Evolutionary conservation across 495 filamentous ascomycete species (phyloP).

Genomic region (Glutinoglossum americanum): DNA sequence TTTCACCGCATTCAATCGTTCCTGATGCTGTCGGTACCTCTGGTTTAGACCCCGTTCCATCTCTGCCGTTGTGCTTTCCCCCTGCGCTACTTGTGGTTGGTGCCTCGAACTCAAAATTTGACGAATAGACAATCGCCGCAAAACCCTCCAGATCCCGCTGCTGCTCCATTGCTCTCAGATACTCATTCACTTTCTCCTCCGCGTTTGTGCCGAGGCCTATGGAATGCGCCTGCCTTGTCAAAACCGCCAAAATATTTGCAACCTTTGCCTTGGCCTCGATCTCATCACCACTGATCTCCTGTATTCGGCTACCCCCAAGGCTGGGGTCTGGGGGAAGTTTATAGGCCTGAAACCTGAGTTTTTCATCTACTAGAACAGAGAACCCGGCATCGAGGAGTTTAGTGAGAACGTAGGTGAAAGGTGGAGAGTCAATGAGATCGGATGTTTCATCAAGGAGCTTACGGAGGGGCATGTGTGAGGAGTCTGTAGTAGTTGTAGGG

Average conservation of each 20-base stretch:
- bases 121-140: constrained; percentile 6
- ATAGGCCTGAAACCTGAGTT: constrained; percentile 58
- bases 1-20: not conserved
- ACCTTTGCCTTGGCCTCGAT: constrained; percentile 39
- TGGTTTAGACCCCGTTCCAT: not conserved
- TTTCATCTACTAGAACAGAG: constrained; percentile 54
- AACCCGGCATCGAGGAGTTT: constrained; percentile 75
- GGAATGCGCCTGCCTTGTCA: constrained; percentile 70
- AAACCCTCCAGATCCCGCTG: constrained; percentile 6
- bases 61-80: not conserved
- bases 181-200: constrained; percentile 64
- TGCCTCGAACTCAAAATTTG: constrained; percentile 6
- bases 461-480: constrained; percentile 38
- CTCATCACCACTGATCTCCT: constrained; percentile 17
- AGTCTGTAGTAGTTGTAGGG: constrained; percentile 11
- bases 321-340: constrained; percentile 17
- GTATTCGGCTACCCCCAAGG: constrained; percentile 14
- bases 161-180: constrained; percentile 34
- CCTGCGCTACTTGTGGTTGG: not conserved
- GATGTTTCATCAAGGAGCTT: constrained; percentile 89
- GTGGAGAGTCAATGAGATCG: constrained; percentile 83
- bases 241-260: constrained; percentile 67
- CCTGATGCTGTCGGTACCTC: not conserved
- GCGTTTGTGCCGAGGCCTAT: constrained; percentile 27
- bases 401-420: constrained; percentile 63